phyloP scores from a whole-genome alignment of 169 alveolate species.

The Plasmodium gaboni region DNA sequence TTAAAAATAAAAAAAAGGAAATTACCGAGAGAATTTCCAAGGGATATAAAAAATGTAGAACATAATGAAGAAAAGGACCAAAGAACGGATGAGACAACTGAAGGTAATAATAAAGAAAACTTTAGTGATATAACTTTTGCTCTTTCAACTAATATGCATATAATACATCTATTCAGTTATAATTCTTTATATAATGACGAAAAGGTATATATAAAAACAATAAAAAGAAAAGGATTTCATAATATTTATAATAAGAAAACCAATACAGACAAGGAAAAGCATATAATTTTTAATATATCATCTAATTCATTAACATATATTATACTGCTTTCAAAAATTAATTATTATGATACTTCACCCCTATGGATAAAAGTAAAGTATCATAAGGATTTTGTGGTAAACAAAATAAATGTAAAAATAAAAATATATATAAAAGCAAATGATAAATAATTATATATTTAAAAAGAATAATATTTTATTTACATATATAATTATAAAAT shows the following conservation, averaged over 20 bases:
- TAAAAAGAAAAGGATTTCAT: neutral
- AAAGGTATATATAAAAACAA: neutral
- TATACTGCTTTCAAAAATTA: neutral
- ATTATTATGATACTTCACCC: no score
- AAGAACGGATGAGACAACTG: no score
- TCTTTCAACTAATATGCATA: neutral
- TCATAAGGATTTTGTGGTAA: no score
- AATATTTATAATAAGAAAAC: neutral
- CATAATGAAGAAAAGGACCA: no score
- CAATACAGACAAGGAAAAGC: neutral
- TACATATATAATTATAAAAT: no score
- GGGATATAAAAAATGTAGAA: no score
- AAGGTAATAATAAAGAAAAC: no score
- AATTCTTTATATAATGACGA: neutral
- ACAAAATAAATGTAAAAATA: no score
- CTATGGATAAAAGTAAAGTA: no score
- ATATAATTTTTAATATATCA: constrained; percentile 1
- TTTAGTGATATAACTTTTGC: neutral
- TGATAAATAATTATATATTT: no score
- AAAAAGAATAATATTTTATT: no score
- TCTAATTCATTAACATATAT: constrained; percentile 5
- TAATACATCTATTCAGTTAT: neutral
- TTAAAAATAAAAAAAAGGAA: neutral
- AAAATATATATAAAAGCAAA: no score
- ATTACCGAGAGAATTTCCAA: neutral